phyloP scores from a whole-genome alignment of 2,329 filamentous ascomycete genomes.

The Chaetomiaceae sp. region DNA sequence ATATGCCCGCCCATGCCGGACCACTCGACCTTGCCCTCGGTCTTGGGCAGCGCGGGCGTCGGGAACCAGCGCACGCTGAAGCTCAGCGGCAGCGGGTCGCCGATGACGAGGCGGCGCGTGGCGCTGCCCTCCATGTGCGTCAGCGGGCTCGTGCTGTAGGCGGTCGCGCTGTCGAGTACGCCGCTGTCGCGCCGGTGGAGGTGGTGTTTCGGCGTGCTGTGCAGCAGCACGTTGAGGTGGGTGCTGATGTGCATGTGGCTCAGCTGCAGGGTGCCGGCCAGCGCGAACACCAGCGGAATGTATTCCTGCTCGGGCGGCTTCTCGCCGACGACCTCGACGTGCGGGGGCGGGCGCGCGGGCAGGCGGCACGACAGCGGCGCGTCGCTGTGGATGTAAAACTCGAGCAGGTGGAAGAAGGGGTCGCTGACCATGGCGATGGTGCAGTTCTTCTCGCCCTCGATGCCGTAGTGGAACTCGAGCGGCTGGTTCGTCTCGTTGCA shows the following conservation, averaged over 20 bases:
- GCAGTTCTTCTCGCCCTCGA: slow-evolving; percentile 77
- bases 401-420: slow-evolving; percentile 80
- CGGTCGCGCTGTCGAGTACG: slow-evolving; percentile 79
- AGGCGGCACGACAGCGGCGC: slow-evolving; percentile 88
- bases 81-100: slow-evolving; percentile 72
- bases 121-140: slow-evolving; percentile 52
- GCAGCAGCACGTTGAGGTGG: slow-evolving; percentile 83
- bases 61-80: slow-evolving; percentile 88
- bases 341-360: slow-evolving; percentile 64
- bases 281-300: slow-evolving; percentile 80
- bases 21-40: slow-evolving; percentile 62
- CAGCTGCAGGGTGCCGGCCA: slow-evolving; percentile 83
- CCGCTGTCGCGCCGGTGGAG: slow-evolving; percentile 63
- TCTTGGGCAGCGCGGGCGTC: slow-evolving; percentile 63
- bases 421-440: slow-evolving; percentile 74
- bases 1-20: slow-evolving; percentile 60
- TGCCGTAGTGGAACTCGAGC: slow-evolving; percentile 81
- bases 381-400: slow-evolving; percentile 98
- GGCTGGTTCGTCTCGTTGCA: slow-evolving; percentile 85
- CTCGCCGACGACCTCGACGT: slow-evolving; percentile 53
- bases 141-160: slow-evolving; percentile 76
- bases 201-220: slow-evolving; percentile 61
- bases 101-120: slow-evolving; percentile 71
- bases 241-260: slow-evolving; percentile 89
- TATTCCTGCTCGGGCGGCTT: slow-evolving; percentile 53